Percentiles rank a stretch among this genome's conserved stretches.
Conservation (phyloP, 2,329 filamentous ascomycete species). For the Daldinia eschscholtzii region DNA sequence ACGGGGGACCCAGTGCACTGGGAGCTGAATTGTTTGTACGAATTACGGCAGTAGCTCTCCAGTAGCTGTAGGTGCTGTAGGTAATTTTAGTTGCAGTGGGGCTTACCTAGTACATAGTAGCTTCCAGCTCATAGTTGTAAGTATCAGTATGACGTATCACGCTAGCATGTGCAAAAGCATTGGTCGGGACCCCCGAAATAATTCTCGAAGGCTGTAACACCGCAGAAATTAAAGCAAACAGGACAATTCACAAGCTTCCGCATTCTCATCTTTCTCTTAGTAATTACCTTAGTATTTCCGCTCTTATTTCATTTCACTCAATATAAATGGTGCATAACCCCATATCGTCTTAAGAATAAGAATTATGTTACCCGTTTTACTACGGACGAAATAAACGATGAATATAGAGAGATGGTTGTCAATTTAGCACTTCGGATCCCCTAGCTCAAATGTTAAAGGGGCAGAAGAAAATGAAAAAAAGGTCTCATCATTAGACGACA, state of each 20-base stretch:
- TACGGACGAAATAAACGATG: neutral
- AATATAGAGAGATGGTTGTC: neutral
- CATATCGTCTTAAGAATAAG: neutral
- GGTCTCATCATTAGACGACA: neutral
- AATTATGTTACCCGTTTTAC: neutral
- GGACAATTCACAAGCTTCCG: conserved; percentile 2
- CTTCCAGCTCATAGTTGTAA: conserved; percentile 24
- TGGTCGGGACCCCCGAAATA: conserved; percentile 18
- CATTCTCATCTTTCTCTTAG: neutral
- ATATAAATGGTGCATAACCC: neutral
- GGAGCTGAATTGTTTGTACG: conserved; percentile 26
- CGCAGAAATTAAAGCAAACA: conserved; percentile 10
- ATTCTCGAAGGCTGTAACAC: conserved; percentile 15
- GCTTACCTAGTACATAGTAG: conserved; percentile 12
- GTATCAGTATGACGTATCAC: conserved; percentile 34
- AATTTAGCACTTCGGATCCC: neutral
- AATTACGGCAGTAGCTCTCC: neutral
- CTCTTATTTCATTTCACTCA: neutral
- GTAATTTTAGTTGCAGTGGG: conserved; percentile 36
- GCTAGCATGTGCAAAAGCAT: conserved; percentile 28
- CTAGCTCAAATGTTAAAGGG: conserved; percentile 1
- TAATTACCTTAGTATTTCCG: neutral
- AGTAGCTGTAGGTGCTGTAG: conserved; percentile 1
- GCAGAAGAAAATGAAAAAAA: neutral
- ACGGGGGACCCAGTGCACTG: conserved; percentile 12